Evolutionary conservation across 2,329 filamentous ascomycete genomes (phyloP), one percentile per base, ranked within the genome.

Genomic region (Fusarium nodosum): DNA sequence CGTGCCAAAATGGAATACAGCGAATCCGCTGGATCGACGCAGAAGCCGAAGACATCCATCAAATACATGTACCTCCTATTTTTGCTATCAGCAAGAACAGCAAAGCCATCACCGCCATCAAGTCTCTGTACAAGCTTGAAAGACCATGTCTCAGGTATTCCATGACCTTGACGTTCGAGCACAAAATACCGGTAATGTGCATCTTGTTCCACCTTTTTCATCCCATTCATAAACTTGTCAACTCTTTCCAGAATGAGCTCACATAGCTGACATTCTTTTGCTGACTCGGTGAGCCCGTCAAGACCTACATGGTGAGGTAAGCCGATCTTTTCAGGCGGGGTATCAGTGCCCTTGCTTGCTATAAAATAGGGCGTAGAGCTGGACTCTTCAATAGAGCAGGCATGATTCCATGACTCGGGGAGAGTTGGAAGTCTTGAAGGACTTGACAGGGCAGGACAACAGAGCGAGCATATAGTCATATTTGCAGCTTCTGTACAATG

Each of bases 51-150:
- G 2, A 18, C 39, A n/a, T 30, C 11, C 2, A 69, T n/a, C 2
- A 64, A 7, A 20, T 57, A 66, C 2, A 67, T 5, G 0, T 38
- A 34, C 3, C 5, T 20, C 11, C 9, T 15, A 13, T 15, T 55
- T 0, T 57, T 57, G 7, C 59, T 60, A 38, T 60, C 28, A 7
- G 30, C 31, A 24, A 67, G 0, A 3, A 58, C 47, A 0, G 52
- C 41, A 36, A 69, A 64, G 1, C 63, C 66, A 10, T 67, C 59
- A 2, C 33, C 59, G 1, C 22, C 48, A 15, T 67, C 63, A 13
- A 42, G 33, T 3, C 66, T 53, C 34, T 50, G 44, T 1, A 57
- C 28, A 4, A 69, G 22, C 12, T 31, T 60, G 4, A 69, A 60
- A 1, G 2, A 30, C 51, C 42, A 69, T 7, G 34, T 26, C 3